Conservation (phyloP, 345 rosid genomes). For the Limnanthes douglasii region DNA sequence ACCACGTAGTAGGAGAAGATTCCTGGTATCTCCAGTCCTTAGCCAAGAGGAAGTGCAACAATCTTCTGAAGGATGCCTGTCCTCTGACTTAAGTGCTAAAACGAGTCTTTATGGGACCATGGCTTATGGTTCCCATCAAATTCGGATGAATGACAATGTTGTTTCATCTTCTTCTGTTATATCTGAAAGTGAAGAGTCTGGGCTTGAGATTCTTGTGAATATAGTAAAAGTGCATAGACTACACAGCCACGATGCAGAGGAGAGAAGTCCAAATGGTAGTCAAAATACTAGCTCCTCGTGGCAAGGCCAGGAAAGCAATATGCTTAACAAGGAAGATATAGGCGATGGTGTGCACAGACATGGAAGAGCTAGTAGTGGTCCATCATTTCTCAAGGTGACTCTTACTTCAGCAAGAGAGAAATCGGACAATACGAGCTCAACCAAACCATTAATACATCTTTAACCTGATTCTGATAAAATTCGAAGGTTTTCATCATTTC, state of each 20-base stretch:
- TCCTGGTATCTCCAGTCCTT: constrained; percentile 39
- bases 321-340: constrained; percentile 18
- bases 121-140: constrained; percentile 19
- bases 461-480: constrained; percentile 28
- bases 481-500: constrained; percentile 22
- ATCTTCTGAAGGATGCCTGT: constrained; percentile 21
- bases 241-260: constrained; percentile 16
- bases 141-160: constrained; percentile 25
- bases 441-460: constrained; percentile 25
- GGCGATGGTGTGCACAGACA: constrained; percentile 34
- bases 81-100: constrained; percentile 22
- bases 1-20: constrained; percentile 41
- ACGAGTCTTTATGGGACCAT: constrained; percentile 17
- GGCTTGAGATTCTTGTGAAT: constrained; percentile 23
- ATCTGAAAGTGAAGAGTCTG: constrained; percentile 46
- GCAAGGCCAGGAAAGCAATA: constrained; percentile 19
- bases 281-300: constrained; percentile 18
- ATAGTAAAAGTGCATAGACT: constrained; percentile 22
- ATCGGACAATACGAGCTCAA: constrained; percentile 22
- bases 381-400: constrained; percentile 18
- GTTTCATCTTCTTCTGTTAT: constrained; percentile 35
- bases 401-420: constrained; percentile 25
- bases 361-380: constrained; percentile 32
- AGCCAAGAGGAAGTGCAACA: constrained; percentile 30
- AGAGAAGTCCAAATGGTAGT: constrained; percentile 10